Evolutionary conservation across 78 protist species (phyloP).

Genomic region (Andalucia godoyi): DNA sequence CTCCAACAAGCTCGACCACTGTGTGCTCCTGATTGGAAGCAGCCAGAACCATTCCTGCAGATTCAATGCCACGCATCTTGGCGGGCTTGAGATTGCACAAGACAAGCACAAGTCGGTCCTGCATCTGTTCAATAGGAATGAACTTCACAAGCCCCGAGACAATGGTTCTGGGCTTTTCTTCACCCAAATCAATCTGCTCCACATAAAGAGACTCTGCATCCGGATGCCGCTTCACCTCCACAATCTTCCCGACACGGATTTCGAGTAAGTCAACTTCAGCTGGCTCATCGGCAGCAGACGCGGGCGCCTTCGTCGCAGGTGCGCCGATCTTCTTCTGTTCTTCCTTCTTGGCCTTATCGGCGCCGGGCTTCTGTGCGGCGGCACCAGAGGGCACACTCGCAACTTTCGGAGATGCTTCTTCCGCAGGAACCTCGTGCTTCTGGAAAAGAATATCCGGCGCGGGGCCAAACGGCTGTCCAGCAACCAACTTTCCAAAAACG

Average conservation of each 20-base stretch:
- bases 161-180: constrained; percentile 37
- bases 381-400: too few species aligned
- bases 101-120: constrained; percentile 18
- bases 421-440: too few species aligned
- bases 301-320: too few species aligned
- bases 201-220: constrained; percentile 51
- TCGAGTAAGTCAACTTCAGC: too few species aligned
- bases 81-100: constrained; percentile 40
- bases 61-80: constrained; percentile 14
- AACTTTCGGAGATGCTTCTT: too few species aligned
- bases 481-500: too few species aligned
- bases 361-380: too few species aligned
- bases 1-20: constrained; percentile 15
- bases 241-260: constrained; percentile 30
- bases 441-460: too few species aligned
- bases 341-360: too few species aligned
- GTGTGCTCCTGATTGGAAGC: constrained; percentile 20
- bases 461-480: too few species aligned
- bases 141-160: constrained; percentile 29
- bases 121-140: constrained; percentile 2
- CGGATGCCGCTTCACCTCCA: constrained; percentile 19
- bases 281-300: too few species aligned
- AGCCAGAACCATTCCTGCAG: constrained; percentile 23
- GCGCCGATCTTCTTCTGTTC: too few species aligned
- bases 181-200: constrained; percentile 49